Conservation (phyloP, 768 basidiomycete genomes). For the Boletus speciosus region DNA sequence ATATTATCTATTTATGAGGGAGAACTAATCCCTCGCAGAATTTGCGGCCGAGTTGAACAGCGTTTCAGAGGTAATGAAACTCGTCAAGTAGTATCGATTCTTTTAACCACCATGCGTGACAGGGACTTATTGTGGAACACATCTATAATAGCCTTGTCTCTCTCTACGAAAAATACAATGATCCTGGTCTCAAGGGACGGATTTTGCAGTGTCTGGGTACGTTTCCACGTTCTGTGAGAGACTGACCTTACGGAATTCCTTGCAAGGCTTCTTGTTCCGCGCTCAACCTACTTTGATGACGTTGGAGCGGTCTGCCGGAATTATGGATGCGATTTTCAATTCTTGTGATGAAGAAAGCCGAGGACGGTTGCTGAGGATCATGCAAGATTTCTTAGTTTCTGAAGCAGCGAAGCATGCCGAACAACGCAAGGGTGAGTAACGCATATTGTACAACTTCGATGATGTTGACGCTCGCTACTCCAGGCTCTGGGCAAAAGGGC, state of each 20-base stretch:
- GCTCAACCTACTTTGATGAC: slow-evolving; percentile 92
- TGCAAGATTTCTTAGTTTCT: slow-evolving; percentile 87
- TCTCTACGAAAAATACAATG: slow-evolving; percentile 65
- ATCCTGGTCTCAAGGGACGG: slow-evolving; percentile 59
- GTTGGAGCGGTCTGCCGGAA: slow-evolving; percentile 64
- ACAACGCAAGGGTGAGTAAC: slow-evolving; percentile 58
- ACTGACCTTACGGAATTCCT: background rate
- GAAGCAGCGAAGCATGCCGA: slow-evolving; percentile 76
- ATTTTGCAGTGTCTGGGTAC: slow-evolving; percentile 83
- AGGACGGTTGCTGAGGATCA: slow-evolving; percentile 74
- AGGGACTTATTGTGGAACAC: slow-evolving; percentile 79
- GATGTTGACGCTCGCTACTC: background rate
- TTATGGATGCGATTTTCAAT: slow-evolving; percentile 89
- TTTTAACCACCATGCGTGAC: slow-evolving; percentile 1
- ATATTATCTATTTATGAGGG: too few relatives aligned
- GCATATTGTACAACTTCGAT: background rate
- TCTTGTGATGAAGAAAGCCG: slow-evolving; percentile 70
- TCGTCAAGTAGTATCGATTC: background rate
- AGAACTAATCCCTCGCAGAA: slow-evolving; percentile 33
- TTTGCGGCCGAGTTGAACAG: slow-evolving; percentile 54
- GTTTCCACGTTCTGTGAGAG: slow-evolving; percentile 13
- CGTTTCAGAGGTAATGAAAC: slow-evolving; percentile 48
- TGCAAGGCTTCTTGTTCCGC: slow-evolving; percentile 82
- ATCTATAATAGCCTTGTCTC: slow-evolving; percentile 71
- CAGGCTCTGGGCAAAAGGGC: slow-evolving; percentile 22